Conservation (phyloP, 345 rosid genomes). For the Moricandia moricandioides region DNA sequence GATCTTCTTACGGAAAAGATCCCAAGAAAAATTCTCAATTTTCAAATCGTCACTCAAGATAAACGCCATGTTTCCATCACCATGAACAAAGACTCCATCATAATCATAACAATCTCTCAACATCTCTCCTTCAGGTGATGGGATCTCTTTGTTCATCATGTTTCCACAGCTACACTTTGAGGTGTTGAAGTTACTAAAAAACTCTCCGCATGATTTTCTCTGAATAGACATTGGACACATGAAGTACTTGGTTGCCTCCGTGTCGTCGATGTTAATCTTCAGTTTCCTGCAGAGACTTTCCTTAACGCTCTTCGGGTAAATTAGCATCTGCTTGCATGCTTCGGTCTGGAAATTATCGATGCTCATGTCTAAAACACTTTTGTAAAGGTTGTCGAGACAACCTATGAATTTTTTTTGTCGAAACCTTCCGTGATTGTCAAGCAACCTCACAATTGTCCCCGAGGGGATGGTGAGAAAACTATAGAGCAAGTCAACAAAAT, state of each 20-base stretch:
- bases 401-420: neutral
- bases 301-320: slow-evolving; percentile 7
- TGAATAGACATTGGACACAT: neutral
- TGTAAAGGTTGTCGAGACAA: slow-evolving; percentile 18
- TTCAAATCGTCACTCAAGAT: slow-evolving; percentile 6
- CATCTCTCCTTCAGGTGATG: neutral
- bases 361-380: slow-evolving; percentile 1
- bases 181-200: slow-evolving; percentile 12
- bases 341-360: neutral
- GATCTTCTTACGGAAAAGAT: neutral
- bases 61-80: slow-evolving; percentile 12
- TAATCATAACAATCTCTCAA: neutral
- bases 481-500: slow-evolving; percentile 31
- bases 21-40: neutral
- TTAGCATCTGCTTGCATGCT: slow-evolving; percentile 26
- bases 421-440: neutral
- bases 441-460: slow-evolving; percentile 14
- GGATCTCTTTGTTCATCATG: slow-evolving; percentile 9
- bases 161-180: slow-evolving; percentile 9
- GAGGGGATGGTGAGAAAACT: slow-evolving; percentile 18
- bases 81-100: slow-evolving; percentile 15
- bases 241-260: slow-evolving; percentile 1
- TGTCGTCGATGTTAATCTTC: slow-evolving; percentile 7
- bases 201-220: neutral
- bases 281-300: neutral